Percentiles rank a stretch among this genome's conserved stretches.
Conservation (phyloP, 202 grass and related monocot genomes). For the Alloteropsis angusta region DNA sequence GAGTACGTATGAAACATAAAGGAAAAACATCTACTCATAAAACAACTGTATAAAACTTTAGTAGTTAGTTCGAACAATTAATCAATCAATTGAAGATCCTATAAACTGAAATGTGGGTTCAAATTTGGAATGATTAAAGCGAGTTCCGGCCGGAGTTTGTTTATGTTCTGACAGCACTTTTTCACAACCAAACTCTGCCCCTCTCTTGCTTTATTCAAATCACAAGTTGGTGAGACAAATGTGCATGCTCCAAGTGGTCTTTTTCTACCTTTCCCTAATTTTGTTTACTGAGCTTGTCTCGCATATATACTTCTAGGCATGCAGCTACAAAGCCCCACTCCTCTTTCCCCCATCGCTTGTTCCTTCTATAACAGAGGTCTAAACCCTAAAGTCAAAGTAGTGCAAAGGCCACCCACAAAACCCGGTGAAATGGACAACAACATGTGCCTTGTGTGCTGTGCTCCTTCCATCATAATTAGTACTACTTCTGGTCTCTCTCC, state of each 20-base stretch:
- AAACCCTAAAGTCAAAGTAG: slow-evolving; percentile 74
- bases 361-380: slow-evolving; percentile 25
- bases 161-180: slow-evolving; percentile 19
- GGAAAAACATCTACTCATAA: background rate
- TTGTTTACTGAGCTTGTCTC: slow-evolving; percentile 26
- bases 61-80: background rate
- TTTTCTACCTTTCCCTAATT: slow-evolving; percentile 43
- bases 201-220: slow-evolving; percentile 32
- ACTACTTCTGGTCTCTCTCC: slow-evolving; percentile 29
- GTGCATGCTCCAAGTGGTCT: slow-evolving; percentile 43
- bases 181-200: background rate
- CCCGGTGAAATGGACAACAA: slow-evolving; percentile 68
- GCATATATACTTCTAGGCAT: background rate
- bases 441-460: slow-evolving; percentile 61
- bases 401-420: slow-evolving; percentile 60
- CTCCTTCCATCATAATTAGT: slow-evolving; percentile 39
- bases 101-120: background rate
- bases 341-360: slow-evolving; percentile 18
- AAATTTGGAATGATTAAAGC: slow-evolving; percentile 37
- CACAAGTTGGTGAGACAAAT: slow-evolving; percentile 31
- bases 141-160: background rate
- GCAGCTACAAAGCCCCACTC: background rate
- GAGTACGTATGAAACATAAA: background rate
- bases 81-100: background rate
- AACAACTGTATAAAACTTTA: background rate